A percentile compares a stretch with the other conserved stretches of the same genome.
phyloP scores from a whole-genome alignment of 768 basidiomycete species.

The Neoboletus subvelutipes region DNA sequence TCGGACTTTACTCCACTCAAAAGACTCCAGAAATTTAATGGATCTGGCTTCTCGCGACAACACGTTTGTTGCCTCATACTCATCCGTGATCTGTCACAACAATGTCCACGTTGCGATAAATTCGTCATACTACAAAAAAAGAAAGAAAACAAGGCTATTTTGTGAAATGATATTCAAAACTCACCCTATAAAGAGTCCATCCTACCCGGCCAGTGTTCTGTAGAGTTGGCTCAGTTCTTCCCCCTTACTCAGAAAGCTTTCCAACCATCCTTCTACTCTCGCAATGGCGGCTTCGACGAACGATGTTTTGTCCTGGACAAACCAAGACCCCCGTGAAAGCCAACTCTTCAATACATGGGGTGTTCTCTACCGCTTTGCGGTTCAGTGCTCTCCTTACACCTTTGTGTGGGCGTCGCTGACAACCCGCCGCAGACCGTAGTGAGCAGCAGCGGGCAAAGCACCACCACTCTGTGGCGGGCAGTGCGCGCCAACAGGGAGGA shows the following conservation, averaged over 20 bases:
- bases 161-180: constrained; percentile 45
- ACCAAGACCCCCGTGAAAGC: constrained; percentile 82
- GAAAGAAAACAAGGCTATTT: constrained; percentile 40
- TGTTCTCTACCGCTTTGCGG: constrained; percentile 78
- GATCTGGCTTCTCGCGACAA: constrained; percentile 63
- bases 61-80: constrained; percentile 71
- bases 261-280: constrained; percentile 37
- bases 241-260: constrained; percentile 31
- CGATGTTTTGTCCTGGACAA: constrained; percentile 85
- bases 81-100: constrained; percentile 66
- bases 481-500: constrained; percentile 85
- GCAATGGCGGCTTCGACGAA: constrained; percentile 53
- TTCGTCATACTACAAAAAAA: constrained; percentile 51
- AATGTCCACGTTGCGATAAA: constrained; percentile 72
- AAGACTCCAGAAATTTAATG: constrained; percentile 54
- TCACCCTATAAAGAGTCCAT: constrained; percentile 54
- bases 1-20: constrained; percentile 74
- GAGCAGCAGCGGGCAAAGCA: constrained; percentile 59
- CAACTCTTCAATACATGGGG: constrained; percentile 81
- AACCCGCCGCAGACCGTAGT: constrained; percentile 55
- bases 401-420: constrained; percentile 27
- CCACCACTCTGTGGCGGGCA: constrained; percentile 78
- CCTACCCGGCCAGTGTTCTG: constrained; percentile 13
- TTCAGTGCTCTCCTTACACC: constrained; percentile 33
- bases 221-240: constrained; percentile 29